Conservation (phyloP, 768 basidiomycete species). For the Pleurotus cornucopiae region DNA sequence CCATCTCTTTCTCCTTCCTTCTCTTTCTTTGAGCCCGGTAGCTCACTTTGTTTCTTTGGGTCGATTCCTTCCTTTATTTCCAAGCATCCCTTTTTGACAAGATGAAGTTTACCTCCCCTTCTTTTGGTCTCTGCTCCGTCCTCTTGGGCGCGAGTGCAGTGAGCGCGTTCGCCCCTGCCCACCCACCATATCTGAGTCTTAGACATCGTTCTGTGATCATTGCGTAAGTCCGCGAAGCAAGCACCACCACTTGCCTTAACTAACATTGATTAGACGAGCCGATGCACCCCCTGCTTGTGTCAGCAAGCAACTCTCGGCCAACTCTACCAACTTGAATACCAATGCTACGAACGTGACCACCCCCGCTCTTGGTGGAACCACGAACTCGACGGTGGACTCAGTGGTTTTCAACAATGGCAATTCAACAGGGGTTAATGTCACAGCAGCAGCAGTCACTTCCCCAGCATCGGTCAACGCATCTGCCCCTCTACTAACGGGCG, state of each 20-base stretch:
- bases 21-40: conserved; percentile 27
- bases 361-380: conserved; percentile 12
- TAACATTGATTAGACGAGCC: conserved; percentile 19
- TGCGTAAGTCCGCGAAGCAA: background rate
- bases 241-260: too few species aligned
- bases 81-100: background rate
- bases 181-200: conserved; percentile 28
- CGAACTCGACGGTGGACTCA: conserved; percentile 7
- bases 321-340: conserved; percentile 18
- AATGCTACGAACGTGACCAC: conserved; percentile 11
- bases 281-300: conserved; percentile 29
- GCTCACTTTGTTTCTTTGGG: conserved; percentile 22
- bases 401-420: conserved; percentile 1
- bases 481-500: conserved; percentile 1
- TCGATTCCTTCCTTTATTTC: conserved; percentile 13
- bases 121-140: conserved; percentile 22
- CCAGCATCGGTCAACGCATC: conserved; percentile 3
- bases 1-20: conserved; percentile 9
- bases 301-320: conserved; percentile 15
- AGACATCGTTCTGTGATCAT: conserved; percentile 8
- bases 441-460: conserved; percentile 2
- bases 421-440: conserved; percentile 12
- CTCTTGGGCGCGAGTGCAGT: conserved; percentile 24
- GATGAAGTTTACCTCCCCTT: conserved; percentile 30
- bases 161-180: conserved; percentile 22